Conservation (phyloP, 371 early-diverging fungal species). For the Mucor velutinosus region DNA sequence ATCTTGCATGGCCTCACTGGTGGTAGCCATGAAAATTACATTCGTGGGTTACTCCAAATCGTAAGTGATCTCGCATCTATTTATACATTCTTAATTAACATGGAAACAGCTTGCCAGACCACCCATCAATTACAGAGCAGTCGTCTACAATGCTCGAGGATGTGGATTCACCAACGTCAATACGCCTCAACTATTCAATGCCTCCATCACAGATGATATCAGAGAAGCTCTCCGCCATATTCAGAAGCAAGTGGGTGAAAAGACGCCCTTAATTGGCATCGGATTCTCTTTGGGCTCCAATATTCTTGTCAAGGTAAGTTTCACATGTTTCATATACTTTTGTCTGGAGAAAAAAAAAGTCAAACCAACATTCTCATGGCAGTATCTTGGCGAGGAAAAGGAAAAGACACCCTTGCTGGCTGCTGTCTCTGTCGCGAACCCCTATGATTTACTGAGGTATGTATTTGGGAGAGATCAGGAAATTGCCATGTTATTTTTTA, state of each 20-base stretch:
- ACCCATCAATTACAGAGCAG: slow-evolving; percentile 62
- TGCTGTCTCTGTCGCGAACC: slow-evolving; percentile 78
- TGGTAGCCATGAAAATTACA: slow-evolving; percentile 79
- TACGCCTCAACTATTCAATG: slow-evolving; percentile 76
- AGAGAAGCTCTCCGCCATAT: slow-evolving; percentile 58
- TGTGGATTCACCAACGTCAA: slow-evolving; percentile 73
- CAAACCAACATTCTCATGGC: not conserved
- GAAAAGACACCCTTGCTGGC: slow-evolving; percentile 70
- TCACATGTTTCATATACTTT: not conserved
- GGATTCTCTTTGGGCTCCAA: slow-evolving; percentile 90
- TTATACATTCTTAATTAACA: not conserved
- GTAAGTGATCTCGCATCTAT: slow-evolving; percentile 27
- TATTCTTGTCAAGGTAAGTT: slow-evolving; percentile 73
- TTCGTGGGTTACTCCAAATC: slow-evolving; percentile 64
- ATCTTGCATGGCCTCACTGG: slow-evolving; percentile 87
- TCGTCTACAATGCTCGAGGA: slow-evolving; percentile 84
- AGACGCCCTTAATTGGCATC: slow-evolving; percentile 66
- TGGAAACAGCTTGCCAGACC: slow-evolving; percentile 23
- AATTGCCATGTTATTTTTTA: not conserved
- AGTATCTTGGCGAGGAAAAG: slow-evolving; percentile 81
- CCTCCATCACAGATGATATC: slow-evolving; percentile 80
- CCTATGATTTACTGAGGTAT: slow-evolving; percentile 67
- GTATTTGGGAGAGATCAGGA: not conserved
- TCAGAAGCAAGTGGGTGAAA: slow-evolving; percentile 48
- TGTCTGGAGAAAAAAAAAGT: not conserved